Evolutionary conservation across 345 rosid species (phyloP).

Genomic region (Carallia pectinifolia): DNA sequence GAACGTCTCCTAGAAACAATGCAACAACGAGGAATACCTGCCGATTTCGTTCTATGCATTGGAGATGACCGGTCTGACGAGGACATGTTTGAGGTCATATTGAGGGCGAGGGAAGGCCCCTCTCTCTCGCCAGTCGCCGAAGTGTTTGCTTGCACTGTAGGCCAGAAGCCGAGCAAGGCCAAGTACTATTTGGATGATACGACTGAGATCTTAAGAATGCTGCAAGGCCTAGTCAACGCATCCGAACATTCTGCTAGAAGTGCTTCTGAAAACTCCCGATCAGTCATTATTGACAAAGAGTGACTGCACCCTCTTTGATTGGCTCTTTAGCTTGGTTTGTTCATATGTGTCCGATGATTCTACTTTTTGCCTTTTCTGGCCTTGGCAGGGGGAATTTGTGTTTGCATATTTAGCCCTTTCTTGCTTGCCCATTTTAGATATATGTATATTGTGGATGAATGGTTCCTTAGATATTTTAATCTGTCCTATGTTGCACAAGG

Average conservation of each 20-base stretch:
- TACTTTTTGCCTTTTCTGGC: not conserved
- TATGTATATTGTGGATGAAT: no score
- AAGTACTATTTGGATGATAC: slow-evolving; percentile 91
- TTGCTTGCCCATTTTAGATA: no score
- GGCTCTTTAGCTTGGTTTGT: not conserved
- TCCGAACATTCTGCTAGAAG: slow-evolving; percentile 33
- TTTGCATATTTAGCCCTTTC: no score
- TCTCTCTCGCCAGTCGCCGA: slow-evolving; percentile 78
- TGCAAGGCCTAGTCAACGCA: slow-evolving; percentile 57
- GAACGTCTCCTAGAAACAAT: slow-evolving; percentile 60
- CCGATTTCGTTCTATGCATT: slow-evolving; percentile 84
- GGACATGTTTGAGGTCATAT: slow-evolving; percentile 94
- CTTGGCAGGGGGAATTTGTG: no score
- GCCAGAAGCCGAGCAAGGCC: slow-evolving; percentile 92
- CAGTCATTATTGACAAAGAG: slow-evolving; percentile 13
- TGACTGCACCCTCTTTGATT: not conserved
- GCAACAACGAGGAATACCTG: slow-evolving; percentile 58
- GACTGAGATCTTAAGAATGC: slow-evolving; percentile 66
- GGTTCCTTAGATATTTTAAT: no score
- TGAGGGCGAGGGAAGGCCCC: slow-evolving; percentile 51
- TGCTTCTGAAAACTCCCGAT: not conserved
- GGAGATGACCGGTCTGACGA: slow-evolving; percentile 96
- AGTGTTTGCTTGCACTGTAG: slow-evolving; percentile 88
- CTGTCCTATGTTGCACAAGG: no score
- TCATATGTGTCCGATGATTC: not conserved